Evolutionary conservation across 495 filamentous ascomycete genomes (phyloP), one percentile per base, ranked within the genome.

Genomic region (Massariosphaeria phaeospora): DNA sequence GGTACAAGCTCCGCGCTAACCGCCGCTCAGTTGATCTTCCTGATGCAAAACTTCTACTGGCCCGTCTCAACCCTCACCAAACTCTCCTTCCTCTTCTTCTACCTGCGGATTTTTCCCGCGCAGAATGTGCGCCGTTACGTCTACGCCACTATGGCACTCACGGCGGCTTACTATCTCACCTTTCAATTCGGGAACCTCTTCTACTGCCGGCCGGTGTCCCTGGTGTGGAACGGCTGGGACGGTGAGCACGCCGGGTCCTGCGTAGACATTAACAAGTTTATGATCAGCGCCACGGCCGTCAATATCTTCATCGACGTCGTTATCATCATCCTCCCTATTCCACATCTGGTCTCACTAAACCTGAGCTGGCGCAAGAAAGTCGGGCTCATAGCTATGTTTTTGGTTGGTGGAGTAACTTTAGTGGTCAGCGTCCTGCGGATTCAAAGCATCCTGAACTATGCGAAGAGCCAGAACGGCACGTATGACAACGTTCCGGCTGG

Each of bases 331-430:
- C 49, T 66, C 8, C 76, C 79, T 0, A 70, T 81, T 15, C 65
- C 67, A 21, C 67, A 73, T 10, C 60, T 81, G 3, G 55, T 67
- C n/a, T 52, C 63, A 5, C 58, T 81, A 5, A 54, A 74, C 12
- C 55, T 80, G 20, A 66, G 65, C 13, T 58, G 48, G 38, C 70
- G 69, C 50, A 78, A 75, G 65, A 81, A 79, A 57, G 41, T 76
- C 12, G 68, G 66, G n/a, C 63, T 81, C 25, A 68, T 70, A 17
- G 21, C 77, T 6, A 76, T 81, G 64, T 80, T 81, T 59, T n/a
- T n/a, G n/a, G n/a, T n/a, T n/a, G n/a, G n/a, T n/a, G n/a, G n/a
- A n/a, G n/a, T n/a, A 5, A 40, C 38, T 9, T 21, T 40, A 17
- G 38, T 40, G 24, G 38, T 40, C 10, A 21, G 17, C 5, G 20